Evolutionary conservation across 768 basidiomycete genomes (phyloP).

Genomic region (Postia placenta): DNA sequence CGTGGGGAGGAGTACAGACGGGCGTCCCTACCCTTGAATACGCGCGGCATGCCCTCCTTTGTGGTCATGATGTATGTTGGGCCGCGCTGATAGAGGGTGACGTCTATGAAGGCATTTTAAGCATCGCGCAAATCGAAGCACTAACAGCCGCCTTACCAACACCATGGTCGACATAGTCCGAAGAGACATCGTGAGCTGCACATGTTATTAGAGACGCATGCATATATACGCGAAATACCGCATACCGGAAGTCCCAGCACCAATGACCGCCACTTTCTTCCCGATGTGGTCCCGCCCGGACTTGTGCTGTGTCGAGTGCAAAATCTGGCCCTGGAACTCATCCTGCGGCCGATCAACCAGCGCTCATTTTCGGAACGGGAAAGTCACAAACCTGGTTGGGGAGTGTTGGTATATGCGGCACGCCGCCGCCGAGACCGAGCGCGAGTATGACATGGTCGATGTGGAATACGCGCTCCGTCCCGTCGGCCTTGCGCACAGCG

Average conservation of each 20-base stretch:
- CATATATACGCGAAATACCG: background rate
- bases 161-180: slow-evolving; percentile 38
- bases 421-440: slow-evolving; percentile 32
- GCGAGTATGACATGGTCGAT: slow-evolving; percentile 33
- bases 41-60: slow-evolving; percentile 27
- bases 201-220: background rate
- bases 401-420: slow-evolving; percentile 29
- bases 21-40: slow-evolving; percentile 20
- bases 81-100: slow-evolving; percentile 55
- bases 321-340: slow-evolving; percentile 52
- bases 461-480: slow-evolving; percentile 24
- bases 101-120: slow-evolving; percentile 29
- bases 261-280: slow-evolving; percentile 67
- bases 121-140: background rate
- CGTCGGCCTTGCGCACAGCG: slow-evolving; percentile 28
- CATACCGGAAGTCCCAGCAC: slow-evolving; percentile 54
- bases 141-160: slow-evolving; percentile 28
- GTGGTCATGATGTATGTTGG: slow-evolving; percentile 42
- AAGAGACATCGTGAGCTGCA: slow-evolving; percentile 42
- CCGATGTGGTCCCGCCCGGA: slow-evolving; percentile 50
- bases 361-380: background rate
- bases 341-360: slow-evolving; percentile 32
- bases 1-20: background rate
- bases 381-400: slow-evolving; percentile 18
- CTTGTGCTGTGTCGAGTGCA: slow-evolving; percentile 54